Conservation (phyloP, 768 basidiomycete genomes). For the Tephrocybe sp. region DNA sequence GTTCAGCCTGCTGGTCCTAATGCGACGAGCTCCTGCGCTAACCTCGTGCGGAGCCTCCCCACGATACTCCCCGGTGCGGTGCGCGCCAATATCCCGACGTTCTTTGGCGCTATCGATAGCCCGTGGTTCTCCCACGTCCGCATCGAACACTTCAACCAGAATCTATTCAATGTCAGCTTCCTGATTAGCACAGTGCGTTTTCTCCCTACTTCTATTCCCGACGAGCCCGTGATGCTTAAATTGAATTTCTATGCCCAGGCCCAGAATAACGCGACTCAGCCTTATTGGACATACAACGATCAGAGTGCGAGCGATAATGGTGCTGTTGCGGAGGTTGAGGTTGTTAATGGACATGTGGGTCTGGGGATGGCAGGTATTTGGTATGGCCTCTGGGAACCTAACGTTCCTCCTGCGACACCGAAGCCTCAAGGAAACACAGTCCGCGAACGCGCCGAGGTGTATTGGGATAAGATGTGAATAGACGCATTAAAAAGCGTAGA, state of each 20-base stretch:
- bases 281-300: constrained; percentile 20
- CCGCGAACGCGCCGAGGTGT: constrained; percentile 22
- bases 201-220: too few species aligned
- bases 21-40: constrained; percentile 4
- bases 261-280: constrained; percentile 9
- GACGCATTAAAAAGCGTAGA: too few species aligned
- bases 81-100: constrained; percentile 15
- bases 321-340: constrained; percentile 17
- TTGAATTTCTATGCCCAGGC: too few species aligned
- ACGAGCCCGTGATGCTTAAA: too few species aligned
- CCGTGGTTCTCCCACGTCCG: constrained; percentile 17
- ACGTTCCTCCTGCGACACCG: constrained; percentile 13
- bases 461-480: constrained; percentile 16
- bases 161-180: constrained; percentile 18
- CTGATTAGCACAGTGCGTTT: constrained; percentile 13
- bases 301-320: constrained; percentile 8
- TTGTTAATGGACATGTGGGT: constrained; percentile 11
- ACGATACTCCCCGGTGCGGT: constrained; percentile 20
- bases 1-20: background rate
- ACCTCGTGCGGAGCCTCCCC: constrained; percentile 2
- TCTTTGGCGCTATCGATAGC: constrained; percentile 15
- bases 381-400: constrained; percentile 16
- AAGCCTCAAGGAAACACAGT: constrained; percentile 19
- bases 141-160: constrained; percentile 19
- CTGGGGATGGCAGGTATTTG: constrained; percentile 20